phyloP scores from a whole-genome alignment of 2,329 filamentous ascomycete genomes.

The Fusarium cicatricum region DNA sequence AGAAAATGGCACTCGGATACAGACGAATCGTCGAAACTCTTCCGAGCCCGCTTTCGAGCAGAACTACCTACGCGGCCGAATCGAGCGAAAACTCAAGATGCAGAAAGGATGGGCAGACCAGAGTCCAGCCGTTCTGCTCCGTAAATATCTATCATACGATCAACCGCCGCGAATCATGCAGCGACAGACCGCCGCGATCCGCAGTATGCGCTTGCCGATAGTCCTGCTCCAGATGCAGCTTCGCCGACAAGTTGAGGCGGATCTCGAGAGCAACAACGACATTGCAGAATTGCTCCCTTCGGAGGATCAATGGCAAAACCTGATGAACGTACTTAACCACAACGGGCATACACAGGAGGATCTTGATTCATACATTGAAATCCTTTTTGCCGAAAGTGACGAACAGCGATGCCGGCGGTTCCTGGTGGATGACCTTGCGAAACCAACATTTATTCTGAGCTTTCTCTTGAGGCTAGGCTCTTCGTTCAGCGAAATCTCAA shows the following conservation, averaged over 20 bases:
- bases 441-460: slow-evolving; percentile 44
- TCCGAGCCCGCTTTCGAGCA: neutral
- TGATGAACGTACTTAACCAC: slow-evolving; percentile 27
- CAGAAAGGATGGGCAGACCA: slow-evolving; percentile 35
- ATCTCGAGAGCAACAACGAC: slow-evolving; percentile 17
- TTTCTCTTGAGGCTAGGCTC: slow-evolving; percentile 44
- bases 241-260: slow-evolving; percentile 31
- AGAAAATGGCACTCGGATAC: neutral
- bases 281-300: slow-evolving; percentile 40
- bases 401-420: slow-evolving; percentile 45
- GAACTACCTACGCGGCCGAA: slow-evolving; percentile 8
- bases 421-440: slow-evolving; percentile 35
- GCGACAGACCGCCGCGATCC: slow-evolving; percentile 35
- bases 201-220: slow-evolving; percentile 42
- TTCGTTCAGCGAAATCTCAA: slow-evolving; percentile 34
- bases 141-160: slow-evolving; percentile 27
- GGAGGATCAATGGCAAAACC: slow-evolving; percentile 32
- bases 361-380: slow-evolving; percentile 41
- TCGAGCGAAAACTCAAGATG: slow-evolving; percentile 34
- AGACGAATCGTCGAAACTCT: neutral
- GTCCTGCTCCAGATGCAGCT: slow-evolving; percentile 47
- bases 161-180: slow-evolving; percentile 12
- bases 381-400: slow-evolving; percentile 44
- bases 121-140: slow-evolving; percentile 39
- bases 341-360: slow-evolving; percentile 34